These are phyloP conservation scores for Glutinoglossum americanum DNA, from an alignment of 495 filamentous ascomycete species.

Conservation along the genomic window DNA sequence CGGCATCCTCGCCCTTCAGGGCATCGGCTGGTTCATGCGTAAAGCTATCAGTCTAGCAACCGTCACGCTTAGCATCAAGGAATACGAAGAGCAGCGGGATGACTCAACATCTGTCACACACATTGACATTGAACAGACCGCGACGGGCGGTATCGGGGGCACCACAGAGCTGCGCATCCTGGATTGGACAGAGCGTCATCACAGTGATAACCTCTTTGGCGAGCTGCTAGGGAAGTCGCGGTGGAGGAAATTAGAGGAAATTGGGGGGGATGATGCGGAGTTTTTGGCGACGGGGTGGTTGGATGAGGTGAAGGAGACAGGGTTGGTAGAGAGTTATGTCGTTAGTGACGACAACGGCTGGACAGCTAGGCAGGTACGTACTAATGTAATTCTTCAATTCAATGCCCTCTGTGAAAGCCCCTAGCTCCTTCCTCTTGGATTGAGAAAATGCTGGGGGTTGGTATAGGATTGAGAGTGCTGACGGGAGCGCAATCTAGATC, in stretches of 20 bases:
- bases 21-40: slow-evolving; percentile 63
- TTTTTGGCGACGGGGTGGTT: slow-evolving; percentile 30
- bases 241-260: slow-evolving; percentile 20
- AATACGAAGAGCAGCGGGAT: slow-evolving; percentile 25
- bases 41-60: slow-evolving; percentile 51
- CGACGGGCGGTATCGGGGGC: slow-evolving; percentile 53
- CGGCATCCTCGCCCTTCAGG: slow-evolving; percentile 56
- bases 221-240: slow-evolving; percentile 37
- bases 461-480: too few species aligned
- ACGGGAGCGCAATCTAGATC: too few species aligned
- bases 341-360: slow-evolving; percentile 33
- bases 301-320: slow-evolving; percentile 26
- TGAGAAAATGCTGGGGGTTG: too few species aligned
- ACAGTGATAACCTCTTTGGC: slow-evolving; percentile 70
- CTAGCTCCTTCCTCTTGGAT: too few species aligned
- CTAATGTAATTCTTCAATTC: not conserved
- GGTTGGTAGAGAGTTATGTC: slow-evolving; percentile 32
- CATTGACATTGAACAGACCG: slow-evolving; percentile 64
- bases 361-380: slow-evolving; percentile 30
- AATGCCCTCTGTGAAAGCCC: not conserved
- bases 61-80: slow-evolving; percentile 44
- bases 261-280: slow-evolving; percentile 22
- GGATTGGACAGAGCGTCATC: slow-evolving; percentile 47
- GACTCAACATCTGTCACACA: slow-evolving; percentile 24
- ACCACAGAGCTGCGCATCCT: slow-evolving; percentile 49